Percentiles rank a stretch among this genome's conserved stretches.
phyloP scores from a whole-genome alignment of 2,329 filamentous ascomycete species.

The Aciculosporium take region DNA sequence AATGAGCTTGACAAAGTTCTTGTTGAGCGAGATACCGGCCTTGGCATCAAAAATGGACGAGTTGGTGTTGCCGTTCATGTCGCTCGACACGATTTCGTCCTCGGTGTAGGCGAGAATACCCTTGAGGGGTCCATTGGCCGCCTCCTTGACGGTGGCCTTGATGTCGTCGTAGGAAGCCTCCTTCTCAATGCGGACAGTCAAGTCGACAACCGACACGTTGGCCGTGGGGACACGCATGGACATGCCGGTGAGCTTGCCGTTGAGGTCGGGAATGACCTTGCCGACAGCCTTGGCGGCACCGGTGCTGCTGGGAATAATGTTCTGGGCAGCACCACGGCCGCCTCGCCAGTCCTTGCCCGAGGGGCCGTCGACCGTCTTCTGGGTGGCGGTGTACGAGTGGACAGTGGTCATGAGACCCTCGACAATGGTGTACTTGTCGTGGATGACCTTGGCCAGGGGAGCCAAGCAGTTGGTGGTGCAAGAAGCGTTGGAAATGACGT shows the following conservation, averaged over 20 bases:
- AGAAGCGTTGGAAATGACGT: slow-evolving; percentile 97
- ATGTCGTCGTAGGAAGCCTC: slow-evolving; percentile 76
- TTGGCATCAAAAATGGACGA: slow-evolving; percentile 99
- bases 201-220: slow-evolving; percentile 98
- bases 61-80: slow-evolving; percentile 82
- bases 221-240: slow-evolving; percentile 95
- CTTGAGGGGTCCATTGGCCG: slow-evolving; percentile 71
- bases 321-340: slow-evolving; percentile 95
- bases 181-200: slow-evolving; percentile 92
- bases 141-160: slow-evolving; percentile 82
- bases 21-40: slow-evolving; percentile 96
- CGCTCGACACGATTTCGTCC: slow-evolving; percentile 89
- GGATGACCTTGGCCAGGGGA: slow-evolving; percentile 96
- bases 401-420: slow-evolving; percentile 99
- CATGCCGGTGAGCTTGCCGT: slow-evolving; percentile 99
- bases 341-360: slow-evolving; percentile 99
- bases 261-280: slow-evolving; percentile 96
- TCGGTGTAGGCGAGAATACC: slow-evolving; percentile 90
- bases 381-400: slow-evolving; percentile 99
- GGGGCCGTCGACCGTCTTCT: slow-evolving; percentile 98
- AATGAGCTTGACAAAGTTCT: slow-evolving; percentile 97
- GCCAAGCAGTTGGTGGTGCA: slow-evolving; percentile 99
- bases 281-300: slow-evolving; percentile 99
- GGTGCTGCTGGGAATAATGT: slow-evolving; percentile 99
- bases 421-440: slow-evolving; percentile 95